Conservation (phyloP, 2,329 filamentous ascomycete species). For the Penicillium vulpinum region DNA sequence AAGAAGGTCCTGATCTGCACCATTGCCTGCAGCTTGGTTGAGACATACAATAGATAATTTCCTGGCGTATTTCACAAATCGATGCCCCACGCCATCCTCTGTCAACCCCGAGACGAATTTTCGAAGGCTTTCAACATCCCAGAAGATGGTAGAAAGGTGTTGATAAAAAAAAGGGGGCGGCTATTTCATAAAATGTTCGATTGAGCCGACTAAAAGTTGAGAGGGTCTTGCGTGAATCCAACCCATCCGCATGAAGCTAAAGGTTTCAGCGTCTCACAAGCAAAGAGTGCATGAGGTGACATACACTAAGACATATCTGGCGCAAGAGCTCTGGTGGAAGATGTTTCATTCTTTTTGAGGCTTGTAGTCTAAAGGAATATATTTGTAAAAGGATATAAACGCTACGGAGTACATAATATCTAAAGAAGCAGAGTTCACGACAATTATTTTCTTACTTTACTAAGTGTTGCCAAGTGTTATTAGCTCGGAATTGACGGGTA, state of each 20-base stretch:
- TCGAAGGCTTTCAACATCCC: neutral
- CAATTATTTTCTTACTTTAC: neutral
- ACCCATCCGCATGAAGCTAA: neutral
- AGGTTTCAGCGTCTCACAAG: neutral
- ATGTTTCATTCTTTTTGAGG: neutral
- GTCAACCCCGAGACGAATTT: neutral
- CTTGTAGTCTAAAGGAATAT: neutral
- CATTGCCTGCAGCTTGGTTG: neutral
- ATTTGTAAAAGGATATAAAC: too few relatives aligned
- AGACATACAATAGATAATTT: conserved; percentile 1
- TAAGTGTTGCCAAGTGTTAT: neutral
- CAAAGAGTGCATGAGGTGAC: neutral
- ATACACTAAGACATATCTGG: neutral
- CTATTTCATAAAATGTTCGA: neutral
- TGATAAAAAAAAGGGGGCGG: neutral
- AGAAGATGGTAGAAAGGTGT: neutral
- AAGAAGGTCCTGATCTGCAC: neutral
- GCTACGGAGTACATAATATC: neutral
- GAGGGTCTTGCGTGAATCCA: neutral
- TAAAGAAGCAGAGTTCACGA: neutral
- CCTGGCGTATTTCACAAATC: conserved; percentile 5
- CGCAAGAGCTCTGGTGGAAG: neutral
- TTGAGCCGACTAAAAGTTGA: neutral
- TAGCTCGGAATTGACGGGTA: too few relatives aligned
- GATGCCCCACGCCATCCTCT: neutral